Conservation (phyloP, 139 green algal genomes). For the Zygnema cylindricum region DNA sequence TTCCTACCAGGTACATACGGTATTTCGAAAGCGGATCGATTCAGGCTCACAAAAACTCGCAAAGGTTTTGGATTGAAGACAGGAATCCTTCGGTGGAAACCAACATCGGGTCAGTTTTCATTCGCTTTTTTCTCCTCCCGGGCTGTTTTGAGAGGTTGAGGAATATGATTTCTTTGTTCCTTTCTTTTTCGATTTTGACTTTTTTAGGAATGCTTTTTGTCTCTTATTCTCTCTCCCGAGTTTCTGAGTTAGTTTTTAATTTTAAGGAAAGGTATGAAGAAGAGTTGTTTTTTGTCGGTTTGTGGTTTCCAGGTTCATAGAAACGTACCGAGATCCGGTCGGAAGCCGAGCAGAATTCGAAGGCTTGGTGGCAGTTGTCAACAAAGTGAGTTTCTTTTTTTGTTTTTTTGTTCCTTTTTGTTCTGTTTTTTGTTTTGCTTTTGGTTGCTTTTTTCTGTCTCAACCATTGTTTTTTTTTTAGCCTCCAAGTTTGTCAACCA, state of each 20-base stretch:
- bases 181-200: too few species aligned
- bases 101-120: slow-evolving; percentile 44
- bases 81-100: slow-evolving; percentile 30
- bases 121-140: background rate
- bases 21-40: slow-evolving; percentile 38
- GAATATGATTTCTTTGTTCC: too few species aligned
- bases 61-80: slow-evolving; percentile 34
- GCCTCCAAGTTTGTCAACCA: too few species aligned
- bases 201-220: too few species aligned
- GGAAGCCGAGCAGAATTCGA: slow-evolving; percentile 38
- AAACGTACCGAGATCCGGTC: slow-evolving; percentile 46
- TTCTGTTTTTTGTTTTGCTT: too few species aligned
- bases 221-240: too few species aligned
- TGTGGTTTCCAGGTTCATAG: slow-evolving; percentile 44
- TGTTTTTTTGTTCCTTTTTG: too few species aligned
- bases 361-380: slow-evolving; percentile 48
- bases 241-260: too few species aligned
- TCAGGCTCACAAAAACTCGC: slow-evolving; percentile 46
- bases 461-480: too few species aligned
- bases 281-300: slow-evolving; percentile 18
- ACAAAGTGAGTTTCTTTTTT: slow-evolving; percentile 25
- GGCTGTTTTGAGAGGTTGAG: background rate
- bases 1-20: slow-evolving; percentile 33
- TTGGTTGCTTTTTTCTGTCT: too few species aligned
- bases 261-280: too few species aligned